Evolutionary conservation across 176 grass and related monocot species (phyloP), one percentile per base, ranked within the genome.

Genomic region (Triticum aestivum): DNA sequence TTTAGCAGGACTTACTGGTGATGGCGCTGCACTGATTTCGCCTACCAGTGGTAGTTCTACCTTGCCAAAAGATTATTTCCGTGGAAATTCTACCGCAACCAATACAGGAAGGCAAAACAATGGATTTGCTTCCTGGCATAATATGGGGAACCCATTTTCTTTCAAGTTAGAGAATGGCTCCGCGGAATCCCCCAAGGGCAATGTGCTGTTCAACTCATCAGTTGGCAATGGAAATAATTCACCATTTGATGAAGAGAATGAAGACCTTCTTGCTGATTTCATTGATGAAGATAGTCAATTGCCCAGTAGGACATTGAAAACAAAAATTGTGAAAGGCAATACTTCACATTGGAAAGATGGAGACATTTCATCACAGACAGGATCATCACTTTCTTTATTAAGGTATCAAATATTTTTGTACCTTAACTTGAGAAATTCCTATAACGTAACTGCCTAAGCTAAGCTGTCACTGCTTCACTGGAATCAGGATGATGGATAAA

Each of bases 221-320:
- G 79, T 56, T 77, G 26, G 77, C 82, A 96, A 89, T 80, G 85
- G 88, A 84, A 92, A 88, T 37, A 87, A 79, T 88, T 79, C 90
- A 78, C 64, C 88, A 81, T 61, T 87, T 2, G 97, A 99, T 56
- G 97, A 99, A 91, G 97, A 99, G 87, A 96, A 96, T 91, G 97
- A 99, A 87, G 97, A 99, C 52, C 92, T 99, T 93, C 91, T 99
- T 17, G 97, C 97, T 11, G 97, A 99, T 88, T 99, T 99, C 83
- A 99, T 99, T 92, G 97, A 99, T 78, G 97, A 99, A 90, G 97
- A 99, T 82, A 99, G 97, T 84, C 97, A 99, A 77, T 91, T 99
- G 80, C 97, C 97, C 29, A 99, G 97, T 86, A 88, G 94, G 76
- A 92, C 91, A 86, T 83, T 87, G 35, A 96, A 92, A 89, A 56